Evolutionary conservation across 1,284 basidiomycete genomes (phyloP).

Genomic region (Cryptococcus depauperatus): DNA sequence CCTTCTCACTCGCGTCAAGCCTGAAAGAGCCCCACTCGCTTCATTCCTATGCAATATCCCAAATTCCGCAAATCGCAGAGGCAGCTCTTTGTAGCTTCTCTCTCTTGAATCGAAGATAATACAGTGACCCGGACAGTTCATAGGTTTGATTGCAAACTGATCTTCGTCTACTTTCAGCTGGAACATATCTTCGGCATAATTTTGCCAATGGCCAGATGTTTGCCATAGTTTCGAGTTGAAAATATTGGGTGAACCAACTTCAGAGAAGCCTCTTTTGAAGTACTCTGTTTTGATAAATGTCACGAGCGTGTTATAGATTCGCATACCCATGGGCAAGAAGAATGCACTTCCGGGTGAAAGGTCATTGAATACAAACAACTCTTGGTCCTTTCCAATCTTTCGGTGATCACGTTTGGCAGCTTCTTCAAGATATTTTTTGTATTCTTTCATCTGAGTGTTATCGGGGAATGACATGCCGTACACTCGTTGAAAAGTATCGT

Average conservation of each 20-base stretch:
- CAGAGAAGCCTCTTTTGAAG: constrained; percentile 48
- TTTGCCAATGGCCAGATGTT: constrained; percentile 96
- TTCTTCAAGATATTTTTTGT: constrained; percentile 93
- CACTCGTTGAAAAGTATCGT: constrained; percentile 92
- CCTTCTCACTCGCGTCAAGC: constrained; percentile 83
- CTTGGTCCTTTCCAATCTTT: constrained; percentile 93
- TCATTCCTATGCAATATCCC: constrained; percentile 97
- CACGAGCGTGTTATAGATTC: constrained; percentile 91
- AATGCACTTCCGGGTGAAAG: constrained; percentile 90
- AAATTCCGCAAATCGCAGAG: constrained; percentile 96
- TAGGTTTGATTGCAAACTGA: constrained; percentile 88
- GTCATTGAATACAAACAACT: constrained; percentile 98
- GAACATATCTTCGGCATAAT: constrained; percentile 99
- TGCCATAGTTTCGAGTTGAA: constrained; percentile 96
- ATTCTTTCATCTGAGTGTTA: constrained; percentile 88
- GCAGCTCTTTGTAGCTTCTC: constrained; percentile 90
- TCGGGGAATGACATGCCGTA: constrained; percentile 99
- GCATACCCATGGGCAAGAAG: constrained; percentile 93
- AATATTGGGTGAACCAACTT: constrained; percentile 96
- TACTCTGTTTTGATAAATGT: constrained; percentile 68
- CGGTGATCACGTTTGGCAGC: constrained; percentile 96
- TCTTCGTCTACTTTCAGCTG: constrained; percentile 89
- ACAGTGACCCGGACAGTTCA: constrained; percentile 99
- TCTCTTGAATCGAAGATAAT: constrained; percentile 93
- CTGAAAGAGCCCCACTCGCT: constrained; percentile 87